A percentile compares a stretch with the other conserved stretches of the same genome.
Conservation (phyloP, 176 grass and related monocot genomes). For the Avena eriantha region DNA sequence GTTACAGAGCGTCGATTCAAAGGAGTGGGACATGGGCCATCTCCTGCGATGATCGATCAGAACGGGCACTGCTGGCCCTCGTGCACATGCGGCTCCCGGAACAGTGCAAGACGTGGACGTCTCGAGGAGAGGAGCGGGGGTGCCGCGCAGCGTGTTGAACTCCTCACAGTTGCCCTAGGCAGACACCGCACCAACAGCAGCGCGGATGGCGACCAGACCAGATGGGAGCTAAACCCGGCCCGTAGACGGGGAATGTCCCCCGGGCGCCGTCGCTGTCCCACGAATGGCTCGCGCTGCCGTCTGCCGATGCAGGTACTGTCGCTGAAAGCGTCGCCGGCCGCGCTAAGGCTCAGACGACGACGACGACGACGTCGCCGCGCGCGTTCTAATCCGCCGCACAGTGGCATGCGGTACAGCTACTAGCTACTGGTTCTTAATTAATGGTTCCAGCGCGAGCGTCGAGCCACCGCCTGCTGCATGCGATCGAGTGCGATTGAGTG, state of each 20-base stretch:
- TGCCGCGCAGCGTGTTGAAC: slow-evolving; percentile 36
- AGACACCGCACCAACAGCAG: slow-evolving; percentile 43
- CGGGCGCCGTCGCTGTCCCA: slow-evolving; percentile 43
- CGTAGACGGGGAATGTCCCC: slow-evolving; percentile 48
- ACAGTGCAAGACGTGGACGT: slow-evolving; percentile 15
- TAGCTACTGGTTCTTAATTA: neutral
- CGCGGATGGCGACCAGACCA: slow-evolving; percentile 37
- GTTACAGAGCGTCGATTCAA: neutral
- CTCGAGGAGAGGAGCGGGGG: slow-evolving; percentile 3
- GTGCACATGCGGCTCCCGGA: slow-evolving; percentile 43
- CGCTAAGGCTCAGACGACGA: neutral
- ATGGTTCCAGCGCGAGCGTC: slow-evolving; percentile 3
- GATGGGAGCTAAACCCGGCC: slow-evolving; percentile 20
- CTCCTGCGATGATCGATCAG: neutral
- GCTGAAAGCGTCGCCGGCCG: neutral
- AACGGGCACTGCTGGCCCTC: slow-evolving; percentile 9
- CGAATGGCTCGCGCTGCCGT: slow-evolving; percentile 9
- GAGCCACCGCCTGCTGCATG: neutral
- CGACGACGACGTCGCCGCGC: neutral
- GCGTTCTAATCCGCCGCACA: slow-evolving; percentile 25
- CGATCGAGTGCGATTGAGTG: neutral
- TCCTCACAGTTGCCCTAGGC: slow-evolving; percentile 34
- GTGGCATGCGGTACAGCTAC: slow-evolving; percentile 23
- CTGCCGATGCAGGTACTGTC: neutral
- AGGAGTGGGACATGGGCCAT: neutral